These are phyloP conservation scores for Melastoma candidum DNA, from an alignment of 441 rosid species.

Conservation along the genomic window DNA sequence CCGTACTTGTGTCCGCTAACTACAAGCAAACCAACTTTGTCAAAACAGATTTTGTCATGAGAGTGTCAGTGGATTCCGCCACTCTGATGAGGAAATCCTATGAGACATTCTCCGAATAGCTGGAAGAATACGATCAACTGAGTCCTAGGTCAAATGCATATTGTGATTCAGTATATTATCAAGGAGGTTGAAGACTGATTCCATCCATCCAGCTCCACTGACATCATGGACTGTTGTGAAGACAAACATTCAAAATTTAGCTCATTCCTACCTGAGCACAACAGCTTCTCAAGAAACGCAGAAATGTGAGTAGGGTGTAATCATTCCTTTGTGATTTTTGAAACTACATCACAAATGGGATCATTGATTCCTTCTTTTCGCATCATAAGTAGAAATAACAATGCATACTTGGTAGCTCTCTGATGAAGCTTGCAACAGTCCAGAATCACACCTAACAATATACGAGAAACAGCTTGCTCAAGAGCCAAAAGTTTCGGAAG, in stretches of 20 bases:
- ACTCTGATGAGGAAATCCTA: conserved; percentile 36
- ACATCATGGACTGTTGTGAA: conserved; percentile 40
- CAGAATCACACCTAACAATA: conserved; percentile 37
- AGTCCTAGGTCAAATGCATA: conserved; percentile 45
- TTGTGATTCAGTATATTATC: conserved; percentile 48
- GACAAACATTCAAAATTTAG: conserved; percentile 39
- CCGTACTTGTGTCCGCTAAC: conserved; percentile 1
- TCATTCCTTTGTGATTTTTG: conserved; percentile 55
- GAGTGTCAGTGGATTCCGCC: conserved; percentile 45
- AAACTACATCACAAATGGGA: conserved; percentile 40
- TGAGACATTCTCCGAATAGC: conserved; percentile 28
- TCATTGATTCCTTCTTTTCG: conserved; percentile 50
- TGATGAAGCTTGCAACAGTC: conserved; percentile 63
- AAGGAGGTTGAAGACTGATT: conserved; percentile 48
- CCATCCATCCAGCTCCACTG: conserved; percentile 62
- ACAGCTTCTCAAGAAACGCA: conserved; percentile 59
- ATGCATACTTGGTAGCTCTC: conserved; percentile 49
- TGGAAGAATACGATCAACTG: conserved; percentile 42
- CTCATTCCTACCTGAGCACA: conserved; percentile 38
- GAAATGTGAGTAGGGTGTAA: conserved; percentile 68
- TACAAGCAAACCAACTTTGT: conserved; percentile 52
- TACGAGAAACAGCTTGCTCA: conserved; percentile 49
- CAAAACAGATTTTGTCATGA: conserved; percentile 51
- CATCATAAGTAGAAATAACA: conserved; percentile 46
- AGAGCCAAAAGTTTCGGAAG: conserved; percentile 63